Evolutionary conservation across 2,329 filamentous ascomycete genomes (phyloP).

Genomic region (Hypoxylon sp.): DNA sequence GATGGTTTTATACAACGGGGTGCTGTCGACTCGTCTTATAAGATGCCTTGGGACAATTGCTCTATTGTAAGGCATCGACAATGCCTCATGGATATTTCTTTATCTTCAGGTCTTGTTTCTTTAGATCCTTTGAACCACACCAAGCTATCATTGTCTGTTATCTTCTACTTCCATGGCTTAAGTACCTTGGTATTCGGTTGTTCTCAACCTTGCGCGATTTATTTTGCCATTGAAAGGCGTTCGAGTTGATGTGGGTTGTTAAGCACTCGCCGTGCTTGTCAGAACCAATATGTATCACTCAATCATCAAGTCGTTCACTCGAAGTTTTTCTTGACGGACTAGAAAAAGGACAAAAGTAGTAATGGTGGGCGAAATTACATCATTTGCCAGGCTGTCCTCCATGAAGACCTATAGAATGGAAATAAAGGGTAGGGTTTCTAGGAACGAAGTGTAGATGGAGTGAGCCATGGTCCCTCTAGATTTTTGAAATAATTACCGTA

Average conservation of each 20-base stretch:
- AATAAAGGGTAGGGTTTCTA: neutral
- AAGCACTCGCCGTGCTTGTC: neutral
- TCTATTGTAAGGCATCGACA: constrained; percentile 2
- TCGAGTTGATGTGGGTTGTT: neutral
- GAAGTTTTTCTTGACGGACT: too few relatives aligned
- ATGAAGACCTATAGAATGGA: neutral
- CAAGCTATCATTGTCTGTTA: neutral
- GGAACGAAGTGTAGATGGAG: neutral
- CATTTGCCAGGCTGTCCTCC: neutral
- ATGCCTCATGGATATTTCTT: neutral
- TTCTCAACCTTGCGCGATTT: neutral
- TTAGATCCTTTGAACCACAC: too few relatives aligned
- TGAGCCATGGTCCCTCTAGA: too few relatives aligned
- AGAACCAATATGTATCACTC: neutral
- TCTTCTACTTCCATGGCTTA: neutral
- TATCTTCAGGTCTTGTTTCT: neutral
- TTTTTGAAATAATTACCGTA: neutral
- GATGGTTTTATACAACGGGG: neutral
- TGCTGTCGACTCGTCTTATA: neutral
- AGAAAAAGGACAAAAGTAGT: too few relatives aligned
- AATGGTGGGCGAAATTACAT: neutral
- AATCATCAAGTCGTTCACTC: neutral
- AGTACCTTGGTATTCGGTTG: neutral
- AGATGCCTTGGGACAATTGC: neutral
- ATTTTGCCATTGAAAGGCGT: neutral